Base-by-base conservation (phyloP, 768 basidiomycete species). In the Podaxis rugospora region DNA sequence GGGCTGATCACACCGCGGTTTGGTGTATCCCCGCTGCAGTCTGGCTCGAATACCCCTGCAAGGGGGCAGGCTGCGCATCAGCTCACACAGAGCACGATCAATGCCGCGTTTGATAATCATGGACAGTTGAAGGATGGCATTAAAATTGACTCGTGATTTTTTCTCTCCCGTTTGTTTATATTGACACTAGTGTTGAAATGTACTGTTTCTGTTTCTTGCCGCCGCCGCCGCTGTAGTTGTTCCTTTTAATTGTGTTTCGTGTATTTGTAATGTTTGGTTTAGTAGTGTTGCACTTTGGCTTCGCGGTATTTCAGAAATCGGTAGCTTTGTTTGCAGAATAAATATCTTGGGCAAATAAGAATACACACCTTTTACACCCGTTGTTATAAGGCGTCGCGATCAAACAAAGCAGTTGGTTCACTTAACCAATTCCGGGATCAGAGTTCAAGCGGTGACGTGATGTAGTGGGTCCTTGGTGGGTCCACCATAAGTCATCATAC, bases 1-100 rank as follows among this genome's bases (percentile, higher is more conserved):
- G 92, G 90, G 32, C 74, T 92, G 57, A 93, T 93, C 66, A 92
- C 92, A 7, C 90, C 91, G 0, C 79, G 83, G 21, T 76, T 85
- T 69, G 81, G 85, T 32, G 70, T 78, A 44, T 85, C 88, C 9
- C 87, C 89, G 0, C 65, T 78, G 40, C 81, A 82, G 37, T 88
- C 87, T 16, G 87, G 87, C 2, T 70, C 67, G 28, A 83, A 81
- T 62, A 80, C 80, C 0, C 82, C 82, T 1, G 71, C 70, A 27
- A 68, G 74, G 44, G 67, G 65, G 40, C 55, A 64, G 27, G 62
- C 57, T 23, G n/a, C 14, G 18, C 63, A 63, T 49, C 54, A 68
- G 51, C 66, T 81, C n/a, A 80, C 78, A 51, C 79, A 80, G 69
- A 75, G 71, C 65, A 78, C 71, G 54, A 78, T 83, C 55, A 80